Evolutionary conservation across 495 filamentous ascomycete genomes (phyloP).

Genomic region (Annulohypoxylon bovei): DNA sequence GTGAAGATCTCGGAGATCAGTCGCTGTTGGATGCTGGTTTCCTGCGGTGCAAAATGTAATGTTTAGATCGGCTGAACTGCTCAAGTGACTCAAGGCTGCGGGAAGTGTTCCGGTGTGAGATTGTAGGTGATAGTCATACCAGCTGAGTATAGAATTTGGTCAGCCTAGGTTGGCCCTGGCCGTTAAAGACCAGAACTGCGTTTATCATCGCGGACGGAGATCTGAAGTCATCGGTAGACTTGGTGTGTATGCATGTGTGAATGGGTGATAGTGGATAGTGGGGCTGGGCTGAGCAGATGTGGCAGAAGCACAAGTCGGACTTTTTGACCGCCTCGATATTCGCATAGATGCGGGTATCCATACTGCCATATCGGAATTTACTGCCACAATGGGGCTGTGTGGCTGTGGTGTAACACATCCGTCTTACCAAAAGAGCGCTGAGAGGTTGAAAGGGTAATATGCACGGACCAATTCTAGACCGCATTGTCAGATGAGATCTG

Average conservation of each 20-base stretch:
- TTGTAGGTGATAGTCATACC: slow-evolving; percentile 56
- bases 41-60: slow-evolving; percentile 60
- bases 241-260: neutral
- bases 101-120: neutral
- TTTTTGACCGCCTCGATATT: slow-evolving; percentile 13
- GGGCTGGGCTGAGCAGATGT: slow-evolving; percentile 5
- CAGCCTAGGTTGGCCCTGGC: slow-evolving; percentile 92
- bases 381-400: slow-evolving; percentile 3
- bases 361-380: neutral
- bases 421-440: neutral
- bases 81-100: neutral
- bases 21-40: slow-evolving; percentile 93
- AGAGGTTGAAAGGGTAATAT: neutral
- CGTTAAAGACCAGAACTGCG: slow-evolving; percentile 98
- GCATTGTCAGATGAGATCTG: slow-evolving; percentile 3
- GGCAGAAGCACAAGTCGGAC: neutral
- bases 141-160: slow-evolving; percentile 99
- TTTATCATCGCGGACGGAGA: slow-evolving; percentile 81
- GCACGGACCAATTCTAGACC: neutral
- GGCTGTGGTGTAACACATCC: slow-evolving; percentile 3
- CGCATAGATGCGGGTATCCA: neutral
- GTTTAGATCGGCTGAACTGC: neutral
- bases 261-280: slow-evolving; percentile 21
- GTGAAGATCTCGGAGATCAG: slow-evolving; percentile 97
- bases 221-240: slow-evolving; percentile 15